Evolutionary conservation across 495 filamentous ascomycete species (phyloP), one percentile per base, ranked within the genome.

Genomic region (Glarea lozoyensis): DNA sequence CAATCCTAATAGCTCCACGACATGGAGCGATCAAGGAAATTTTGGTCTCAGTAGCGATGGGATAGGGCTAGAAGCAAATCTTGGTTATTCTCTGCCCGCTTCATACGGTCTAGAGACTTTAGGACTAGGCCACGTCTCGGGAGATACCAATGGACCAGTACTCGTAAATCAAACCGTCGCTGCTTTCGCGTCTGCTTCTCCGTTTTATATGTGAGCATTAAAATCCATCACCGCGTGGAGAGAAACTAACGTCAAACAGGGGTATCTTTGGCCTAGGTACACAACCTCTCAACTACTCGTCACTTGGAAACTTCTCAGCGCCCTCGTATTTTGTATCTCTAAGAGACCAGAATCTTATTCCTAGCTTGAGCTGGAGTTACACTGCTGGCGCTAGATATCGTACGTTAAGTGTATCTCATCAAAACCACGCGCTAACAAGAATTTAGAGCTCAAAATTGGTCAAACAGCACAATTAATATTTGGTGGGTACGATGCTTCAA

Each of bases 301-400:
- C 47, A 2, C 42, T 47, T n/a, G 43, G 43, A 10, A 48, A 51
- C 22, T 48, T 45, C 29, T 56, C 64, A 2, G 51, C 61, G 24
- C 55, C 70, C 10, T 72, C 71, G 36, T 72, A 70, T 40, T 53
- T 79, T 39, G 66, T 64, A 3, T 56, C 63, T 0, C 49, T 78
- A 10, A 69, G 63, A 49, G 56, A 68, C 16, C 53, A 69, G 13
- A 58, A 61, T 10, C 42, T 61, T 10, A 73, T 78, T 16, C 70
- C 72, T 12, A 75, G 70, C 48, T 24, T 73, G n/a, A 70, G 69
- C 20, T 76, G 63, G 59, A 72, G 68, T 31, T 78, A 73, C 53
- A 78, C 75, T 9, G 75, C 72, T 12, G 75, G 73, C 6, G 67
- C 67, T 16, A 62, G 62, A 40, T 77, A 78, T 46, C 68, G 62